Percentiles rank a stretch among this genome's conserved stretches.
phyloP scores from a whole-genome alignment of 805 yeast genomes.

The Saccharomycopsis babjevae region DNA sequence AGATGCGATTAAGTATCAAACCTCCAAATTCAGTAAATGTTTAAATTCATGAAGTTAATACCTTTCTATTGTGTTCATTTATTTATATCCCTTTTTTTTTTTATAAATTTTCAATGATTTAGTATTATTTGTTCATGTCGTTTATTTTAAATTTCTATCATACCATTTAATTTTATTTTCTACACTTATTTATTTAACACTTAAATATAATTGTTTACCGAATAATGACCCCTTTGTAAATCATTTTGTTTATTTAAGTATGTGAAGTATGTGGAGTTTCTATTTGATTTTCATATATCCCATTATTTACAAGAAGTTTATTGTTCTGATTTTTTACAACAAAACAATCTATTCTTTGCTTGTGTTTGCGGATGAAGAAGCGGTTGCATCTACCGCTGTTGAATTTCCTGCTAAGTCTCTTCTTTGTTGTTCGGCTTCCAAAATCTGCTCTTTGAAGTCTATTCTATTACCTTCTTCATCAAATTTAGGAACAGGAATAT shows the following conservation, averaged over 20 bases:
- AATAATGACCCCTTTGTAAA: background rate
- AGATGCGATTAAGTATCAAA: background rate
- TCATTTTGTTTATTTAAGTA: background rate
- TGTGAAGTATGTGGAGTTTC: background rate
- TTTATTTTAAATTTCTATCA: background rate
- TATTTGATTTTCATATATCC: background rate
- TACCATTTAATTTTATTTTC: background rate
- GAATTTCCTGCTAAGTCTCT: background rate
- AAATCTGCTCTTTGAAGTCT: conserved; percentile 4
- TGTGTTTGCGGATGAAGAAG: background rate
- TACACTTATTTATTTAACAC: background rate
- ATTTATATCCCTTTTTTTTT: background rate
- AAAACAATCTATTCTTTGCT: background rate
- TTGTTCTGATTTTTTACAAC: background rate
- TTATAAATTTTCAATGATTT: background rate
- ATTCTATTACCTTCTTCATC: conserved; percentile 35
- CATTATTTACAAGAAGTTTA: background rate
- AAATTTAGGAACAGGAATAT: conserved; percentile 45
- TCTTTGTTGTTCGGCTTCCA: background rate
- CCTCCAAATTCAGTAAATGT: background rate
- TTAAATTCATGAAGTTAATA: background rate
- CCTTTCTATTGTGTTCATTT: background rate
- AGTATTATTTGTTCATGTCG: background rate
- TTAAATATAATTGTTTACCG: background rate
- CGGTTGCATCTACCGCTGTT: background rate